Evolutionary conservation across 2,329 filamentous ascomycete genomes (phyloP).

Genomic region (Ophiostoma angusticollis): DNA sequence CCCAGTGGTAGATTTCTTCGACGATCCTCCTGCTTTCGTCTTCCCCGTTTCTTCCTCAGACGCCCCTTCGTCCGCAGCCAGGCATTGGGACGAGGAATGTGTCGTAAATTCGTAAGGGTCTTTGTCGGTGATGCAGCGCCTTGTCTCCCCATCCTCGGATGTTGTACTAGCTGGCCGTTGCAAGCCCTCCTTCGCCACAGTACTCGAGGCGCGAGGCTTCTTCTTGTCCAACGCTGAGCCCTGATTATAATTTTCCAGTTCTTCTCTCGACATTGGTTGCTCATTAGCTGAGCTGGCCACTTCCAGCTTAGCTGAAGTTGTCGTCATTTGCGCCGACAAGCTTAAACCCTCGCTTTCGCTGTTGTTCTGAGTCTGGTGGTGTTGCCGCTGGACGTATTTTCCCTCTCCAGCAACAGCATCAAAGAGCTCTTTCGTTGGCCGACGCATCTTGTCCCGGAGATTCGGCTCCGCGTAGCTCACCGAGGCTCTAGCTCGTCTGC

Average conservation of each 20-base stretch:
- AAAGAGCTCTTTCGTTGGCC: conserved; percentile 62
- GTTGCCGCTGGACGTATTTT: conserved; percentile 29
- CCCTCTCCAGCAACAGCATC: conserved; percentile 60
- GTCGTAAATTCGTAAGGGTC: conserved; percentile 47
- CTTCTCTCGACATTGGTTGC: background rate
- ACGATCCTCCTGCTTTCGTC: background rate
- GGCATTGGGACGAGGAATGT: conserved; percentile 29
- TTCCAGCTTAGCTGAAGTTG: background rate
- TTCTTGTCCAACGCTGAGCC: conserved; percentile 23
- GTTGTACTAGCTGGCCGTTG: background rate
- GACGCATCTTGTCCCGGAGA: conserved; percentile 69
- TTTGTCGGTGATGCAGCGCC: background rate
- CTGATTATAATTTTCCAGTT: background rate
- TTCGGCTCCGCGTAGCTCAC: conserved; percentile 78
- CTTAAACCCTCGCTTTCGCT: conserved; percentile 6
- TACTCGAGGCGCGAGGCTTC: conserved; percentile 28
- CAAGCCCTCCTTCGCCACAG: background rate
- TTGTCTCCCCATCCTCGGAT: background rate
- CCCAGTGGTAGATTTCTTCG: background rate
- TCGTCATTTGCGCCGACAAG: background rate
- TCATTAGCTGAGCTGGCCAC: background rate
- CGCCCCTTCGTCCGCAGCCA: conserved; percentile 3
- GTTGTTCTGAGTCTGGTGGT: background rate
- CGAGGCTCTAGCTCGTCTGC: conserved; percentile 51
- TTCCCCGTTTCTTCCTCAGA: background rate